Conservation (phyloP, 108 stramenopile species). For the Skeletonema tropicum region DNA sequence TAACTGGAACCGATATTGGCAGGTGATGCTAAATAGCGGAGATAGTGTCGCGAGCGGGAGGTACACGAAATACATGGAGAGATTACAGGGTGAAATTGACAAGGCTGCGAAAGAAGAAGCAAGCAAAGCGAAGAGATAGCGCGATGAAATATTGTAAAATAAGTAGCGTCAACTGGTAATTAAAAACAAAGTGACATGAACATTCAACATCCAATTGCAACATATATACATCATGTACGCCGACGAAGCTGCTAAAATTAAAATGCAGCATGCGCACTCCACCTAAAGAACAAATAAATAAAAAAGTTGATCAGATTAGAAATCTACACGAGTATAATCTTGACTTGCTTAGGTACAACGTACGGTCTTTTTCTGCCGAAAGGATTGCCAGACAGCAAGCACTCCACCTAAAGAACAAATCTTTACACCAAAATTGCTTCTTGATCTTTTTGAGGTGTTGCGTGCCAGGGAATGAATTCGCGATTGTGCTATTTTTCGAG, state of each 20-base stretch:
- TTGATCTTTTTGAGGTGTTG: no score
- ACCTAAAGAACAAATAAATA: not conserved
- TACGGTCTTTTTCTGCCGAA: no score
- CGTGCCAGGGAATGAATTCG: no score
- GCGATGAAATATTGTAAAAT: not conserved
- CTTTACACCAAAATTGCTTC: no score
- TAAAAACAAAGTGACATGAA: no score
- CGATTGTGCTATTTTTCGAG: no score
- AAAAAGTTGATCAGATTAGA: no score
- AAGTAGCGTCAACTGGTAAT: not conserved
- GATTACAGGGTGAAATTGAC: constrained; percentile 41
- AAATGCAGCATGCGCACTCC: not conserved
- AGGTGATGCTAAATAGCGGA: constrained; percentile 24
- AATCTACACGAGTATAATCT: no score
- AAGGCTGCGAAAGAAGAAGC: constrained; percentile 30
- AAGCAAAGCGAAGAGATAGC: constrained; percentile 12
- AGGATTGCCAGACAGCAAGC: no score
- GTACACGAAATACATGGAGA: constrained; percentile 44
- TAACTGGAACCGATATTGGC: constrained; percentile 82
- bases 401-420: not conserved
- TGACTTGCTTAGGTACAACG: no score
- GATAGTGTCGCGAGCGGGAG: constrained; percentile 30
- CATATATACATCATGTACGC: not conserved
- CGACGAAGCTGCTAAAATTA: no score
- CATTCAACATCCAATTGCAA: not conserved